These are phyloP conservation scores for Cardamine occulta DNA, from an alignment of 345 rosid species.

Conservation along the genomic window DNA sequence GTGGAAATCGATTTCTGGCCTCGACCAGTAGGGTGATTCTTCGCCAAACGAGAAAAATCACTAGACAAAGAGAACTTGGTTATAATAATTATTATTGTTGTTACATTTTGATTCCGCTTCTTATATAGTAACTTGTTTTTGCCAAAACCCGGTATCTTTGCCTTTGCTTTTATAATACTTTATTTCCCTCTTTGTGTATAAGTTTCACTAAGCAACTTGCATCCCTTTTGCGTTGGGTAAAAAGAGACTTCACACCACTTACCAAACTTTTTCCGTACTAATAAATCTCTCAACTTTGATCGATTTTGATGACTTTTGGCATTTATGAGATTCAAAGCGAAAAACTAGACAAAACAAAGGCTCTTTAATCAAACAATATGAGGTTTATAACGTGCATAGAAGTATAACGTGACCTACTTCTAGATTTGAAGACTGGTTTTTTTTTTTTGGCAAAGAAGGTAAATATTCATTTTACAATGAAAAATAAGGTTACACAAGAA, in stretches of 20 bases:
- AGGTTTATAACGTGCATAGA: conserved; percentile 10
- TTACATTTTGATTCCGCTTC: conserved; percentile 32
- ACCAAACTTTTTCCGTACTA: conserved; percentile 27
- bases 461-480: no score
- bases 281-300: conserved; percentile 20
- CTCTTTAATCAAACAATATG: not conserved
- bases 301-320: not conserved
- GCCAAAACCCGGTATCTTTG: conserved; percentile 31
- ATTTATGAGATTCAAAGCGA: conserved; percentile 15
- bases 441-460: no score
- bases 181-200: conserved; percentile 22
- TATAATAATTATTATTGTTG: not conserved
- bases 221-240: conserved; percentile 44
- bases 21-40: no score
- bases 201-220: conserved; percentile 46
- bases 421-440: no score
- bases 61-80: no score
- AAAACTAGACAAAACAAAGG: not conserved
- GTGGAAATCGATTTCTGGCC: no score
- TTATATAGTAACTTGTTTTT: conserved; percentile 27
- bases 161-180: conserved; percentile 23
- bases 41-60: no score
- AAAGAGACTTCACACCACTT: conserved; percentile 41
- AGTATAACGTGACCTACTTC: not conserved
- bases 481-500: no score